Percentiles rank a stretch among this genome's conserved stretches.
These are phyloP conservation scores for Daldinia caldariorum DNA, from an alignment of 495 filamentous ascomycete species.

Conservation along the genomic window DNA sequence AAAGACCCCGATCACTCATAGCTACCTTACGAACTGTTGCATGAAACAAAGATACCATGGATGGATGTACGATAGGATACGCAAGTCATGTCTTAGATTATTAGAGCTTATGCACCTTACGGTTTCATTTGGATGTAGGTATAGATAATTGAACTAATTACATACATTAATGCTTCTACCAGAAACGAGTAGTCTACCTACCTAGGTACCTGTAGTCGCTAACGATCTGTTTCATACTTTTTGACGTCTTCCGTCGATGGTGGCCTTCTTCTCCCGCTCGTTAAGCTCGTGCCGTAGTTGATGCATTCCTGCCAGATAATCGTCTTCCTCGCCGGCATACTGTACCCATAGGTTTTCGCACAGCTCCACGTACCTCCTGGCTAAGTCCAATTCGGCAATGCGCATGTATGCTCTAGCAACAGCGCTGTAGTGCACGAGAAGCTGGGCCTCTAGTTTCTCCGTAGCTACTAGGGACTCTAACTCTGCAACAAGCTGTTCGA, in stretches of 20 bases:
- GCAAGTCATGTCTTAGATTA: background rate
- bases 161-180: background rate
- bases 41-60: background rate
- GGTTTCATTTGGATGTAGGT: background rate
- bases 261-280: constrained; percentile 26
- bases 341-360: constrained; percentile 48
- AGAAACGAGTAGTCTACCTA: background rate
- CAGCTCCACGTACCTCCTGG: constrained; percentile 40
- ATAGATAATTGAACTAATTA: background rate
- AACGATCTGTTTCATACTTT: background rate
- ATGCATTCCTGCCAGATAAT: constrained; percentile 46
- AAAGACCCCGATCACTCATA: background rate
- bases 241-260: background rate
- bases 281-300: constrained; percentile 43
- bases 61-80: background rate
- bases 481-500: constrained; percentile 41
- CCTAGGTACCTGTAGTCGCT: no score
- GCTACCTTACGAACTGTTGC: background rate
- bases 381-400: constrained; percentile 35
- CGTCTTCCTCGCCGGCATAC: constrained; percentile 51
- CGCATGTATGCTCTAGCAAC: constrained; percentile 49
- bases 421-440: constrained; percentile 47
- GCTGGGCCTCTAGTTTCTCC: constrained; percentile 48
- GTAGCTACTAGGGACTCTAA: constrained; percentile 41
- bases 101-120: constrained; percentile 11